Evolutionary conservation across 371 early-diverging fungal genomes (phyloP).

Genomic region (Mortierella sp.): DNA sequence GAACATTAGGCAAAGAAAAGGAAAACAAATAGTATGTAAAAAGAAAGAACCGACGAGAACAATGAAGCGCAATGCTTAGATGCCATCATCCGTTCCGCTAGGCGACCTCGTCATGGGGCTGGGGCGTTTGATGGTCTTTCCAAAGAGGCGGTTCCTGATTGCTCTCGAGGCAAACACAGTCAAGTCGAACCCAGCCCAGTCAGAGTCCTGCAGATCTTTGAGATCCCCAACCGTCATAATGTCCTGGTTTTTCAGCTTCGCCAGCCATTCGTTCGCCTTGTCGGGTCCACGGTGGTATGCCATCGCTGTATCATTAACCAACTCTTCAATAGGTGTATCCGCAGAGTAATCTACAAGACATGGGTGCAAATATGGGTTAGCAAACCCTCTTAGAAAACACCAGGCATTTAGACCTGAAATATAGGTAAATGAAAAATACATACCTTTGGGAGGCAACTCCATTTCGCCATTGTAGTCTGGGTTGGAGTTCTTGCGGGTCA

Average conservation of each 20-base stretch:
- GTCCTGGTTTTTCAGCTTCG: conserved; percentile 79
- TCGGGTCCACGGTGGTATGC: conserved; percentile 78
- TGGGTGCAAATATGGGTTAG: neutral
- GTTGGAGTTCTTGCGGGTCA: conserved; percentile 41
- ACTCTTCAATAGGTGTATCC: conserved; percentile 75
- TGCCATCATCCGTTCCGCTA: conserved; percentile 33
- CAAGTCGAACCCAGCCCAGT: conserved; percentile 82
- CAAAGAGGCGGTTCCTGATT: conserved; percentile 83
- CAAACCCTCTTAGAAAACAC: neutral
- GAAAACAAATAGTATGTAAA: neutral
- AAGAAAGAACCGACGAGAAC: neutral
- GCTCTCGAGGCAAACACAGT: conserved; percentile 92
- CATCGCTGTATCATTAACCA: conserved; percentile 77
- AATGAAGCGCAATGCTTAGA: neutral
- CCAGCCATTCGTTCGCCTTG: conserved; percentile 83
- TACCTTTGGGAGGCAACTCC: conserved; percentile 51
- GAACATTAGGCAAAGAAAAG: neutral
- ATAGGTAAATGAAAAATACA: neutral
- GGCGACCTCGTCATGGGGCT: conserved; percentile 30
- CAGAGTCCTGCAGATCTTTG: conserved; percentile 81
- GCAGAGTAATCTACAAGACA: conserved; percentile 67
- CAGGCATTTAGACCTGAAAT: neutral
- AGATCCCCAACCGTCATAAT: conserved; percentile 88
- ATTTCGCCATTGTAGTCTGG: conserved; percentile 59
- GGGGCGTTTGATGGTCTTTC: conserved; percentile 59